Percentiles rank a stretch among this genome's conserved stretches.
phyloP scores from a whole-genome alignment of 2,329 filamentous ascomycete genomes.

The Colletotrichum somersetense region DNA sequence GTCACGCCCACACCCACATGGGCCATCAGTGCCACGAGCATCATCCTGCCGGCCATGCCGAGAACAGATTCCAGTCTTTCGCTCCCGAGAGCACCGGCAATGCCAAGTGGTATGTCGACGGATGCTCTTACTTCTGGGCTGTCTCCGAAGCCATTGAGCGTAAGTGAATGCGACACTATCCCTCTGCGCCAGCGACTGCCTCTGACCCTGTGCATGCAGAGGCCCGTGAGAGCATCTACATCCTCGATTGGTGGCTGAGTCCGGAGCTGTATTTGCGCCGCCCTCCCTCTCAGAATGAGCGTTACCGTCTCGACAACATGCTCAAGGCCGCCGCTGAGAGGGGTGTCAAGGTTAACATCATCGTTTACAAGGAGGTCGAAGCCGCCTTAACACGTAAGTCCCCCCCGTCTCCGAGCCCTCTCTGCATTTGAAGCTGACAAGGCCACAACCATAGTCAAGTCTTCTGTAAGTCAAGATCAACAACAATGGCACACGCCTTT shows the following conservation, averaged over 20 bases:
- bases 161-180: slow-evolving; percentile 46
- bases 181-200: not conserved
- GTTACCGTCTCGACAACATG: slow-evolving; percentile 87
- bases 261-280: slow-evolving; percentile 89
- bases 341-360: slow-evolving; percentile 85
- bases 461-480: slow-evolving; percentile 57
- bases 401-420: slow-evolving; percentile 48
- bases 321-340: slow-evolving; percentile 84
- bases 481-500: slow-evolving; percentile 60
- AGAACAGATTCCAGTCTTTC: slow-evolving; percentile 75
- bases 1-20: slow-evolving; percentile 60
- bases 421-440: slow-evolving; percentile 36
- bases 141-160: slow-evolving; percentile 82
- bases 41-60: slow-evolving; percentile 57
- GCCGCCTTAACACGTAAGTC: slow-evolving; percentile 82
- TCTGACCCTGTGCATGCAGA: slow-evolving; percentile 54
- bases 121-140: slow-evolving; percentile 87
- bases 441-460: slow-evolving; percentile 52
- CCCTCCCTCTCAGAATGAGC: slow-evolving; percentile 83
- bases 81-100: slow-evolving; percentile 79
- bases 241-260: slow-evolving; percentile 91
- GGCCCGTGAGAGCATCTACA: slow-evolving; percentile 83
- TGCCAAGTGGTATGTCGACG: slow-evolving; percentile 90
- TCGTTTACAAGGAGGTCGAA: slow-evolving; percentile 93
- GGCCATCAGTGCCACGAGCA: slow-evolving; percentile 56